phyloP scores from a whole-genome alignment of 371 early-diverging fungal species.

The Apophysomyces elegans region DNA sequence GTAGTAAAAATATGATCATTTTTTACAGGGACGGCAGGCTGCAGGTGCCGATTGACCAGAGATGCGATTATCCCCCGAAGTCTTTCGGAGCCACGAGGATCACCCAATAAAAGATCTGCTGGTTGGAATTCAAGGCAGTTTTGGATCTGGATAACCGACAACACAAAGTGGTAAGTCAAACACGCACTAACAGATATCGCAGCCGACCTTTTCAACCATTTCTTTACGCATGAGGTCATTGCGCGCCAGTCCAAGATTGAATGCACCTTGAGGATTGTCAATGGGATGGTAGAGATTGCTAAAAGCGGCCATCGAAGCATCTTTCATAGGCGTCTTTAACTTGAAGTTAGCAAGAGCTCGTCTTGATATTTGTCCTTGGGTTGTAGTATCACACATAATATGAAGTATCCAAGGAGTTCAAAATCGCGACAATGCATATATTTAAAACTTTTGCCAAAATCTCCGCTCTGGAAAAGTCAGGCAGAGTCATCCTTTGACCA shows the following conservation, averaged over 20 bases:
- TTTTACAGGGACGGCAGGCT: constrained; percentile 44
- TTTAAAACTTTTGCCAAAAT: too few species aligned
- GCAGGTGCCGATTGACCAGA: constrained; percentile 65
- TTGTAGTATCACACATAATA: neutral
- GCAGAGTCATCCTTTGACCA: too few species aligned
- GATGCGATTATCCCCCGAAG: constrained; percentile 59
- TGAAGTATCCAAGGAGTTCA: too few species aligned
- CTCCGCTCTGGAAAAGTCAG: too few species aligned
- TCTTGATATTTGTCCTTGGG: neutral
- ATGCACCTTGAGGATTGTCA: constrained; percentile 61
- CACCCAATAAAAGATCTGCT: constrained; percentile 53
- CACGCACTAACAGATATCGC: neutral
- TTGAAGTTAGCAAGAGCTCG: constrained; percentile 13
- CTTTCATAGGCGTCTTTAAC: constrained; percentile 14
- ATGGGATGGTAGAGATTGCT: constrained; percentile 40
- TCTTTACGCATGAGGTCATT: constrained; percentile 62
- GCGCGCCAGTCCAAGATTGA: constrained; percentile 78
- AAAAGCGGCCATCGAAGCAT: neutral
- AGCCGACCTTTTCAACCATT: constrained; percentile 52
- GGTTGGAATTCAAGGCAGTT: constrained; percentile 13
- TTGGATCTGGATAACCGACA: neutral
- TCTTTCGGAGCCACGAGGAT: constrained; percentile 53
- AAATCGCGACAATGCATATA: too few species aligned
- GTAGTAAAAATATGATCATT: constrained; percentile 59
- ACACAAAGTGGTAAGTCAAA: neutral